phyloP scores from a whole-genome alignment of 371 early-diverging fungal species.

The Rhizoclosmatium hyalinum region DNA sequence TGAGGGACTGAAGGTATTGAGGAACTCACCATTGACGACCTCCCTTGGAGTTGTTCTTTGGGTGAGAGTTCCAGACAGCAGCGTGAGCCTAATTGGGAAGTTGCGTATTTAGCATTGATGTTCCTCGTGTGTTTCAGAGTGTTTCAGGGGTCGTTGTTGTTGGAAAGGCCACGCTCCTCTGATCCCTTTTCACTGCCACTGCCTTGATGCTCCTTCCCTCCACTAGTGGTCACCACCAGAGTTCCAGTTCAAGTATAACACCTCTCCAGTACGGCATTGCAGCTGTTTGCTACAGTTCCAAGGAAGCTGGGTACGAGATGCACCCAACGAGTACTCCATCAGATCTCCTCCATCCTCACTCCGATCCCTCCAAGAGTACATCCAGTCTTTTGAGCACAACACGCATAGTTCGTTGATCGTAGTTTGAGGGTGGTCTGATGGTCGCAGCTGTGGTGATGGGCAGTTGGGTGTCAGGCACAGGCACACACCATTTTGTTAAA shows the following conservation, averaged over 20 bases:
- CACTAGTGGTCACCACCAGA: not conserved
- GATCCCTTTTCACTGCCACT: not conserved
- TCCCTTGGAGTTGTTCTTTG: conserved; percentile 97
- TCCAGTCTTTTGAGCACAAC: not conserved
- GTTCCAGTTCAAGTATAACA: not conserved
- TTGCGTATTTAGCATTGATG: not conserved
- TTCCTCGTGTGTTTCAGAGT: not conserved
- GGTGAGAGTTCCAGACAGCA: conserved; percentile 95
- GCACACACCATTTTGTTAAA: conserved; percentile 17
- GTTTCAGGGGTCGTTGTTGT: not conserved
- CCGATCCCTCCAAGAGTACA: not conserved
- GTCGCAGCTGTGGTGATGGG: not conserved
- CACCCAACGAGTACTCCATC: not conserved
- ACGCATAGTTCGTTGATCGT: not conserved
- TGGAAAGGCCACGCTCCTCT: not conserved
- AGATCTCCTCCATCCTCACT: not conserved
- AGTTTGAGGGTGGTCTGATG: not conserved
- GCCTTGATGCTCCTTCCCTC: not conserved
- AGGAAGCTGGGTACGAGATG: not conserved
- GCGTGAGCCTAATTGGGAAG: conserved; percentile 84
- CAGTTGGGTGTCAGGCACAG: too few species aligned
- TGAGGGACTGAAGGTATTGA: not conserved
- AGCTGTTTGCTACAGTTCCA: too few species aligned
- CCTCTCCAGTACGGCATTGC: too few species aligned
- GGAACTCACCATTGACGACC: conserved; percentile 92